These are phyloP conservation scores for Petunia axillaris DNA, from an alignment of 257 asterid genomes.

Conservation along the genomic window DNA sequence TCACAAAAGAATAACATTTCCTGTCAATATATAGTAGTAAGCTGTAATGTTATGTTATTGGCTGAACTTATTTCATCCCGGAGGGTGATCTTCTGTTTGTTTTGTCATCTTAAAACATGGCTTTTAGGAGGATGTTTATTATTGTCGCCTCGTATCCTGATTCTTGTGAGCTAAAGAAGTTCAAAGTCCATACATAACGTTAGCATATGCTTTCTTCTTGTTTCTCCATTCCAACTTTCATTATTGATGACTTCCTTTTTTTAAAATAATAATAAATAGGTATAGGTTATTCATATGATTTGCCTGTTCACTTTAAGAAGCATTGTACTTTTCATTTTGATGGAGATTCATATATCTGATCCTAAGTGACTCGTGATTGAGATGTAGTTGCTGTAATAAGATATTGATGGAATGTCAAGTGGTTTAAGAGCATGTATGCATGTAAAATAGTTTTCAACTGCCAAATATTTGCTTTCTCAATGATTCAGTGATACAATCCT, in stretches of 20 bases:
- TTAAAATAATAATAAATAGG: no score
- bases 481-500: not conserved
- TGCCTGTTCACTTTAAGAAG: not conserved
- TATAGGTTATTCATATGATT: not conserved
- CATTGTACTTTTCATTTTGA: not conserved
- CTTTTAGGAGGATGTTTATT: not conserved
- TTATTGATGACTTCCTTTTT: not conserved
- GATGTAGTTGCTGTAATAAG: not conserved
- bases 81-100: no score
- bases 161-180: not conserved
- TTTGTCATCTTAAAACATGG: not conserved
- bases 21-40: no score
- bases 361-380: not conserved
- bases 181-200: not conserved
- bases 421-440: not conserved
- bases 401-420: not conserved
- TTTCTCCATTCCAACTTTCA: not conserved
- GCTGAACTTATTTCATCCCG: no score
- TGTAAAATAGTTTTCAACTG: not conserved
- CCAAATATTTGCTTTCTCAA: conserved; percentile 26
- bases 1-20: no score
- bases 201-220: not conserved
- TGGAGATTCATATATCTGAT: not conserved
- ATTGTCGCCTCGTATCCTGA: not conserved
- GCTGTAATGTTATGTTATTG: no score